Conservation (phyloP, 129 eudicot genomes). For the Lactuca saligna region DNA sequence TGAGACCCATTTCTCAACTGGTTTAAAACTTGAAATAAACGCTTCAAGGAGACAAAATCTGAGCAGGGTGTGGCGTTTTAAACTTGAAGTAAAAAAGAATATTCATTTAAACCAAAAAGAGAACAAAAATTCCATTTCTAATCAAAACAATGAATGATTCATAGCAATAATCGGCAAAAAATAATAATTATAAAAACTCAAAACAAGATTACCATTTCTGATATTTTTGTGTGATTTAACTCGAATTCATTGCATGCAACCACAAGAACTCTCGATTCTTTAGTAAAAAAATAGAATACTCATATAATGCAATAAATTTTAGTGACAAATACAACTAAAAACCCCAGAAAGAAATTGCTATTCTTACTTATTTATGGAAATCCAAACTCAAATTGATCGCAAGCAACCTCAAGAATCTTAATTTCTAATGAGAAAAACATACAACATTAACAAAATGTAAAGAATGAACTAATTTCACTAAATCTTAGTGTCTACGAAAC, state of each 20-base stretch:
- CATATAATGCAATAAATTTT: neutral
- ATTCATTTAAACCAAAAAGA: too few relatives aligned
- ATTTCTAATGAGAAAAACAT: neutral
- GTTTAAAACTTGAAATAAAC: neutral
- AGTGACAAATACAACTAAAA: neutral
- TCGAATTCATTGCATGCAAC: constrained; percentile 16
- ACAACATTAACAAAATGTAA: neutral
- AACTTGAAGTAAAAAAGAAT: neutral
- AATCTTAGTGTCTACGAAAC: neutral
- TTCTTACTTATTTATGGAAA: neutral
- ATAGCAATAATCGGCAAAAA: neutral
- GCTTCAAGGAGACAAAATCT: neutral
- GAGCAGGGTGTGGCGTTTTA: neutral
- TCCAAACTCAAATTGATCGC: constrained; percentile 7
- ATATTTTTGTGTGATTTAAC: neutral
- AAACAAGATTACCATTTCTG: neutral
- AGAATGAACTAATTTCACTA: neutral
- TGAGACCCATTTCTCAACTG: neutral
- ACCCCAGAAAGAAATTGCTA: neutral
- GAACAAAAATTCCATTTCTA: too few relatives aligned
- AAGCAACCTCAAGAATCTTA: neutral
- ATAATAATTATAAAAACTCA: neutral
- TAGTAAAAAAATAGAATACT: neutral
- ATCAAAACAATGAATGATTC: neutral
- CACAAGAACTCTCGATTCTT: neutral